These are phyloP conservation scores for Blumeriella jaapii DNA, from an alignment of 2,329 filamentous ascomycete genomes.

Conservation along the genomic window DNA sequence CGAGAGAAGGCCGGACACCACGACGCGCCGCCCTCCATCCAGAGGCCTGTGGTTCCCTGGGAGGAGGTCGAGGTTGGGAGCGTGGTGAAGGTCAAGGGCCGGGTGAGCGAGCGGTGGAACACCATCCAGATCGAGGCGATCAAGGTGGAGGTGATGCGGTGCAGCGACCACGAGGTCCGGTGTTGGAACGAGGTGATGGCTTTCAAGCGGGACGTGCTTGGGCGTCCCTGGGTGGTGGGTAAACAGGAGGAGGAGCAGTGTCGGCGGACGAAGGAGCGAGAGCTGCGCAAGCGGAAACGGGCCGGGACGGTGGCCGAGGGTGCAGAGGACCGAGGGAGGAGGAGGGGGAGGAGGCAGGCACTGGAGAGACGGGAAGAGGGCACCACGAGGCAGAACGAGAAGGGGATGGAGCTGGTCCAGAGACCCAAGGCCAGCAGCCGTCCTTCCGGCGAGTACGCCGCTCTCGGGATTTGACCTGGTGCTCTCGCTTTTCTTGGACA, in stretches of 20 bases:
- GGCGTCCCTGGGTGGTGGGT: constrained; percentile 43
- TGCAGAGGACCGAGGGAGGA: constrained; percentile 10
- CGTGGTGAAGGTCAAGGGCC: constrained; percentile 46
- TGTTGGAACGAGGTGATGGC: constrained; percentile 45
- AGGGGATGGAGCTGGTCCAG: constrained; percentile 1
- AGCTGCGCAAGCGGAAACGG: constrained; percentile 5
- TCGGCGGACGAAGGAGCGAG: constrained; percentile 13
- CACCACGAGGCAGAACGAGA: constrained; percentile 2
- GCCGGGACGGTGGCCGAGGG: background rate
- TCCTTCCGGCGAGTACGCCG: constrained; percentile 21
- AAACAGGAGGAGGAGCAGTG: constrained; percentile 38
- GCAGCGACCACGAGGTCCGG: constrained; percentile 44
- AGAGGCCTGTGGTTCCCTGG: constrained; percentile 19
- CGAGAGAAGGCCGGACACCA: background rate
- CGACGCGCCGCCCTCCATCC: constrained; percentile 40
- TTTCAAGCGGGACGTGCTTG: constrained; percentile 40
- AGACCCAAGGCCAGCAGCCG: constrained; percentile 10
- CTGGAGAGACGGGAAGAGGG: constrained; percentile 5
- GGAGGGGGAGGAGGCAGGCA: constrained; percentile 9
- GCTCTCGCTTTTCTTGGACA: no score
- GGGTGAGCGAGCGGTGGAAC: constrained; percentile 35
- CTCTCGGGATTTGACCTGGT: constrained; percentile 14
- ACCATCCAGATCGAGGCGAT: constrained; percentile 41
- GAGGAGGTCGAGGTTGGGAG: constrained; percentile 37
- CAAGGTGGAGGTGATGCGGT: constrained; percentile 36